phyloP scores from a whole-genome alignment of 1,284 basidiomycete species.

The Exobasidium cylindrosporum region DNA sequence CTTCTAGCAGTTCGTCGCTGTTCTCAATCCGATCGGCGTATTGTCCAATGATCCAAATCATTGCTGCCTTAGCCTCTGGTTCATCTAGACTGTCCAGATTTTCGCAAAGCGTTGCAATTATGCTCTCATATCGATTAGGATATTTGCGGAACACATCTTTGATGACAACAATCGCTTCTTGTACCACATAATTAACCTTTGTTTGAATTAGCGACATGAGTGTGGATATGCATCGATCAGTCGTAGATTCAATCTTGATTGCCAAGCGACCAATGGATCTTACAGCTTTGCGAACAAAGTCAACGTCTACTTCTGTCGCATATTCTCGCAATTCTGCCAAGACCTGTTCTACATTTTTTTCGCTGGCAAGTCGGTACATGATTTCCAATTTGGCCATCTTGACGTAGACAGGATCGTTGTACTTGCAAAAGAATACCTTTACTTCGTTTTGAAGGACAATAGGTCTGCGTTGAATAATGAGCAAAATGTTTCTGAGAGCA shows the following conservation, averaged over 20 bases:
- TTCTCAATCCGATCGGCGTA: conserved; percentile 96
- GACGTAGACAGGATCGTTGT: conserved; percentile 98
- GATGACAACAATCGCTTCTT: conserved; percentile 94
- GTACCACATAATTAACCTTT: conserved; percentile 93
- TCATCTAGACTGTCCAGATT: conserved; percentile 90
- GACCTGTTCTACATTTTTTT: conserved; percentile 86
- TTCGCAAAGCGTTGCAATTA: conserved; percentile 87
- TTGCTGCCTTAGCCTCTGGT: conserved; percentile 90
- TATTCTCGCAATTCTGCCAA: conserved; percentile 96
- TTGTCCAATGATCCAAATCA: conserved; percentile 98
- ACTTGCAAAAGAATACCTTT: conserved; percentile 99
- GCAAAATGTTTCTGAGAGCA: conserved; percentile 88
- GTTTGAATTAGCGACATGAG: conserved; percentile 85
- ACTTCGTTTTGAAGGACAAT: conserved; percentile 92
- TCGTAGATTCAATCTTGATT: conserved; percentile 88
- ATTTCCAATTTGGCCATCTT: conserved; percentile 98
- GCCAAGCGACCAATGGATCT: conserved; percentile 92
- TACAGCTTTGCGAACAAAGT: conserved; percentile 96
- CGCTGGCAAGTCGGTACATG: conserved; percentile 89
- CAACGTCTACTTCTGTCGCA: conserved; percentile 94
- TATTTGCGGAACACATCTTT: conserved; percentile 98
- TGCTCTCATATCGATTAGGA: conserved; percentile 90
- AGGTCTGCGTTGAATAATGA: conserved; percentile 92
- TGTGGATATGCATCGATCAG: conserved; percentile 83
- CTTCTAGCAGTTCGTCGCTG: conserved; percentile 89